Base-by-base conservation (phyloP, 2,329 filamentous ascomycete genomes). In the Colletotrichum orbiculare region DNA sequence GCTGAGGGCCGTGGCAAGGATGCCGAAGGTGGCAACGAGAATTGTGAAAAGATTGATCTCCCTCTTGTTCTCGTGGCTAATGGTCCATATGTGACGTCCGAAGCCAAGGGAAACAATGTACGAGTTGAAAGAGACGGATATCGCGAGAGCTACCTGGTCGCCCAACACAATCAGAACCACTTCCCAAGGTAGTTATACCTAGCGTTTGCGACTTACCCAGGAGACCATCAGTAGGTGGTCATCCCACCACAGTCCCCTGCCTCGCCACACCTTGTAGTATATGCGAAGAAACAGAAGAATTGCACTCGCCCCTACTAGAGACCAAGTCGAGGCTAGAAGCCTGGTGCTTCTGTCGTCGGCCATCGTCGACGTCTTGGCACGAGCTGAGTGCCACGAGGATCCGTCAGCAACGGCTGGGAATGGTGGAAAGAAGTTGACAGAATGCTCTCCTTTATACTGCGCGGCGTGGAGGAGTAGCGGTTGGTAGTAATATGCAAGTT, bases 231-330 rank as follows among this genome's bases (percentile, higher is more conserved):
- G 67, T 13, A 76, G 50, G 65, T 76, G 73, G 66, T 79, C 77
- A 60, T 79, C 77, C 72, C 75, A 77, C 74, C 76, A 79, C 34
- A 79, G 41, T 49, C 75, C 76, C 41, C 73, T 71, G 2, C 72
- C 73, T 11, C 75, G 72, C 69, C 73, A 74, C 35, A 73, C 52
- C 54, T 79, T 79, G 71, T 76, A 79, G 71, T 79, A 79, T 37
- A 78, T 55, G 6, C 77, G 71, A 15, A 78, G 57, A 10, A 68
- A 66, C 5, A 79, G 60, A 13, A 77, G 48, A 1, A 75, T 52
- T 4, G 66, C 71, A 42, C 69, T 69, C 1, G 70, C 65, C 2
- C 62, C 61, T 0, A 69, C 64, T 41, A 77, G 46, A 2, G 73
- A 71, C 75, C 75, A 77, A 33, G 71, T 73, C 2, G 70, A 70